Percentiles rank a stretch among this genome's conserved stretches.
These are phyloP conservation scores for Paecilomyces fulvus DNA, from an alignment of 2,329 filamentous ascomycete species.

Conservation along the genomic window DNA sequence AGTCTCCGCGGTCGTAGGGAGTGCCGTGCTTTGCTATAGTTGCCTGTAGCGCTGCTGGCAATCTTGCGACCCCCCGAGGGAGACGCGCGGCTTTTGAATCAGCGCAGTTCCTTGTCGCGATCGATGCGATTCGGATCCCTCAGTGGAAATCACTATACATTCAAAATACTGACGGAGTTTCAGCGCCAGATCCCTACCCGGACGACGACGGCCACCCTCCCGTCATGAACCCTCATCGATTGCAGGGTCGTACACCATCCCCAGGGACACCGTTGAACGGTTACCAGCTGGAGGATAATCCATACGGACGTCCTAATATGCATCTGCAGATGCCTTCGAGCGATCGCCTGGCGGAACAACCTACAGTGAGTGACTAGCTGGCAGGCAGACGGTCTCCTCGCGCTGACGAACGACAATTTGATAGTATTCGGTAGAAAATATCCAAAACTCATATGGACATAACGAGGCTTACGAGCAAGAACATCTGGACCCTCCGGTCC, in stretches of 20 bases:
- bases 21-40: conserved; percentile 11
- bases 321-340: conserved; percentile 63
- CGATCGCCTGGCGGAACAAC: conserved; percentile 74
- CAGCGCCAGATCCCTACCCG: conserved; percentile 29
- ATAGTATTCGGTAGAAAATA: conserved; percentile 63
- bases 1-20: neutral
- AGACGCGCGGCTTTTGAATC: neutral
- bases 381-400: neutral
- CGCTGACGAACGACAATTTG: neutral
- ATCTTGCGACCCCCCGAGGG: neutral
- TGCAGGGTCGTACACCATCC: conserved; percentile 57
- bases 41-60: conserved; percentile 6
- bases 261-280: conserved; percentile 65
- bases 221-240: conserved; percentile 47
- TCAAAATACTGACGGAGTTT: neutral
- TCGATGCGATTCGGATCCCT: neutral
- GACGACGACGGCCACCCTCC: conserved; percentile 36
- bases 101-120: neutral
- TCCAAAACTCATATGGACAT: conserved; percentile 55
- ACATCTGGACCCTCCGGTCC: conserved; percentile 37
- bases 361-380: conserved; percentile 56
- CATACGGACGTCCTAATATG: conserved; percentile 48
- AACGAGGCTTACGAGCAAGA: conserved; percentile 52
- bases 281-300: conserved; percentile 76
- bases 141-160: neutral